These are phyloP conservation scores for Wickerhamomyces bovis DNA, from an alignment of 805 yeast genomes.

Conservation along the genomic window DNA sequence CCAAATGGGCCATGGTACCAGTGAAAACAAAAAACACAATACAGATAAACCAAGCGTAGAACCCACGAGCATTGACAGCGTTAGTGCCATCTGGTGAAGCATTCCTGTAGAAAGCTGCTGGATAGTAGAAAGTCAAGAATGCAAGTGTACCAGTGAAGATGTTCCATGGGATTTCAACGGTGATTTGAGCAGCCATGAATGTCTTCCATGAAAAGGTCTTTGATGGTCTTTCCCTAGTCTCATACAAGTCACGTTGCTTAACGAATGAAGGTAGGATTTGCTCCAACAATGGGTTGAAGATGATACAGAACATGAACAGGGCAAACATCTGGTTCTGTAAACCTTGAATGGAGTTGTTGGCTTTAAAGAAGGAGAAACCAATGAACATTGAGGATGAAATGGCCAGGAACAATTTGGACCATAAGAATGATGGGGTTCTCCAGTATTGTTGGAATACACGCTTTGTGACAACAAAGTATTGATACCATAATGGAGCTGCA, in stretches of 20 bases:
- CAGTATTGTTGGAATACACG: slow-evolving; percentile 61
- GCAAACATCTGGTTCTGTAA: slow-evolving; percentile 81
- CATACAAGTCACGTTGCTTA: slow-evolving; percentile 58
- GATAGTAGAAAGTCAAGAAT: slow-evolving; percentile 64
- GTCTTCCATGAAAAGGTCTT: slow-evolving; percentile 64
- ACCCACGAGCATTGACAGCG: slow-evolving; percentile 43
- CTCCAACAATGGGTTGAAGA: slow-evolving; percentile 50
- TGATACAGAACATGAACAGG: slow-evolving; percentile 59
- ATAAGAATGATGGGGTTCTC: slow-evolving; percentile 60
- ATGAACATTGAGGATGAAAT: slow-evolving; percentile 56
- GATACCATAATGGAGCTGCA: slow-evolving; percentile 39
- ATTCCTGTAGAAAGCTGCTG: slow-evolving; percentile 53
- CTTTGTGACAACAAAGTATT: slow-evolving; percentile 38
- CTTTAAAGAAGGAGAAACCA: slow-evolving; percentile 71
- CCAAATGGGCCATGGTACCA: slow-evolving; percentile 50
- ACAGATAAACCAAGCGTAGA: slow-evolving; percentile 35
- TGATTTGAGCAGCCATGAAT: slow-evolving; percentile 54
- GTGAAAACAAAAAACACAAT: slow-evolving; percentile 46
- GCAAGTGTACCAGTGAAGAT: slow-evolving; percentile 53
- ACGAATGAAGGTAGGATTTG: slow-evolving; percentile 61
- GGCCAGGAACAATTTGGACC: slow-evolving; percentile 53
- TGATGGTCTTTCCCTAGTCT: slow-evolving; percentile 69
- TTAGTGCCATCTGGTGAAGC: slow-evolving; percentile 45
- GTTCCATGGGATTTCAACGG: slow-evolving; percentile 65
- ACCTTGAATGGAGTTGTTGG: slow-evolving; percentile 57